Evolutionary conservation across 306 rosid species (phyloP).

Genomic region (Citrullus mucosospermus): DNA sequence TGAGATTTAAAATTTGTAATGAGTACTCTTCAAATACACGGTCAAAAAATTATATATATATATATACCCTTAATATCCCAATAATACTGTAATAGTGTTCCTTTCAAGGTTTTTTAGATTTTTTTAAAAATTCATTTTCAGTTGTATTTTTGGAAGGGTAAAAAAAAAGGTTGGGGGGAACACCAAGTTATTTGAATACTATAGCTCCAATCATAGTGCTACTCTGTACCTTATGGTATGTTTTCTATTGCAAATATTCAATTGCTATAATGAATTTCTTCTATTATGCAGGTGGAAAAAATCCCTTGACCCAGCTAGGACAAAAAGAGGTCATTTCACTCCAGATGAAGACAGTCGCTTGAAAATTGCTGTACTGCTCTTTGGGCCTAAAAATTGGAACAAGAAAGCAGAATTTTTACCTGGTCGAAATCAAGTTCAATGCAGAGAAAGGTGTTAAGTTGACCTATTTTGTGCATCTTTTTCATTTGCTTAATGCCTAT

Average conservation of each 20-base stretch:
- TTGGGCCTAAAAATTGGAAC: constrained; percentile 81
- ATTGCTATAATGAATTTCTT: constrained; percentile 2
- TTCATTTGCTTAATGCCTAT: not conserved
- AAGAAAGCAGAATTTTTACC: constrained; percentile 74
- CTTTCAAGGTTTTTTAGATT: not conserved
- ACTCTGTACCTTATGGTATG: not conserved
- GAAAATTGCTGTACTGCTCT: constrained; percentile 74
- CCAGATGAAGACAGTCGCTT: constrained; percentile 64
- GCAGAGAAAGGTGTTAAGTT: constrained; percentile 70
- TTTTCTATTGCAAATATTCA: not conserved
- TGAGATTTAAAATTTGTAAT: no score
- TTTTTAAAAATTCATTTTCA: not conserved
- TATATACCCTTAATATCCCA: not conserved
- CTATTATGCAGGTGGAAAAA: constrained; percentile 65
- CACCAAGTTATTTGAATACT: not conserved
- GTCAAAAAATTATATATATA: no score
- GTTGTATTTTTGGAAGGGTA: not conserved
- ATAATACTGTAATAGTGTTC: not conserved
- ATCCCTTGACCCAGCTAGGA: constrained; percentile 57
- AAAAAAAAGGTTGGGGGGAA: not conserved
- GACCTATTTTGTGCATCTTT: not conserved
- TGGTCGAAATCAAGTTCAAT: constrained; percentile 85
- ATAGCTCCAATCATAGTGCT: not conserved
- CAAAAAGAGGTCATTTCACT: constrained; percentile 56
- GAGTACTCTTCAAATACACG: no score